Evolutionary conservation across 768 basidiomycete species (phyloP).

Genomic region (Suillus lakei): DNA sequence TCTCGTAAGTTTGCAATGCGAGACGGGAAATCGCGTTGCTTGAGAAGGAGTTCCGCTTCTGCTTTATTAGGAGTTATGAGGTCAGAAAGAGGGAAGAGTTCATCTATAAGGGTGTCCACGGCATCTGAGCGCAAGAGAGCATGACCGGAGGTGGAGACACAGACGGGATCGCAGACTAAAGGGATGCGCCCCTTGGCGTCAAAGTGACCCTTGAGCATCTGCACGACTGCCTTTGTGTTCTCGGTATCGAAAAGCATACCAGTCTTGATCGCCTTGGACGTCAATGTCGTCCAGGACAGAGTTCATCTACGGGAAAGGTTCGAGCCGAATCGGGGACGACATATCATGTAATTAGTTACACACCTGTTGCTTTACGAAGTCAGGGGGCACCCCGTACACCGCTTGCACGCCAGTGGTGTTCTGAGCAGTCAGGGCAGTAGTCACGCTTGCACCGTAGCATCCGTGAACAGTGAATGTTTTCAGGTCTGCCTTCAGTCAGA

Average conservation of each 20-base stretch:
- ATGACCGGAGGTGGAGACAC: slow-evolving; percentile 89
- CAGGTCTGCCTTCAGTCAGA: slow-evolving; percentile 69
- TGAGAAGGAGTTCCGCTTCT: slow-evolving; percentile 76
- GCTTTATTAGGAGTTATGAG: slow-evolving; percentile 86
- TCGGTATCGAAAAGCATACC: slow-evolving; percentile 82
- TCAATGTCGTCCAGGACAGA: slow-evolving; percentile 76
- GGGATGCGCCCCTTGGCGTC: slow-evolving; percentile 42
- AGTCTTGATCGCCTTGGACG: slow-evolving; percentile 76
- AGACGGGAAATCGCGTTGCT: slow-evolving; percentile 31
- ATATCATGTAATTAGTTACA: slow-evolving; percentile 19
- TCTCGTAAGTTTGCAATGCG: slow-evolving; percentile 53
- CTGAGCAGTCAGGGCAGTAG: slow-evolving; percentile 90
- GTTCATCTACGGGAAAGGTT: slow-evolving; percentile 51
- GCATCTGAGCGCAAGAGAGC: slow-evolving; percentile 73
- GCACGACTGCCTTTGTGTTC: slow-evolving; percentile 55
- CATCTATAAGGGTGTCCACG: slow-evolving; percentile 55
- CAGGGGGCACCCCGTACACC: slow-evolving; percentile 67
- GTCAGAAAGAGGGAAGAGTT: slow-evolving; percentile 73
- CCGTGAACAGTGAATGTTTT: slow-evolving; percentile 80
- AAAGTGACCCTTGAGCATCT: slow-evolving; percentile 52
- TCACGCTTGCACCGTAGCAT: slow-evolving; percentile 80
- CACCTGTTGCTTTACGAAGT: slow-evolving; percentile 79
- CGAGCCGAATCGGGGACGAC: neutral
- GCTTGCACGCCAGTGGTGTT: slow-evolving; percentile 86
- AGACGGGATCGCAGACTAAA: slow-evolving; percentile 88